A percentile compares a stretch with the other conserved stretches of the same genome.
Evolutionary conservation across 345 rosid species (phyloP).

Genomic region (Melaleuca alternifolia): DNA sequence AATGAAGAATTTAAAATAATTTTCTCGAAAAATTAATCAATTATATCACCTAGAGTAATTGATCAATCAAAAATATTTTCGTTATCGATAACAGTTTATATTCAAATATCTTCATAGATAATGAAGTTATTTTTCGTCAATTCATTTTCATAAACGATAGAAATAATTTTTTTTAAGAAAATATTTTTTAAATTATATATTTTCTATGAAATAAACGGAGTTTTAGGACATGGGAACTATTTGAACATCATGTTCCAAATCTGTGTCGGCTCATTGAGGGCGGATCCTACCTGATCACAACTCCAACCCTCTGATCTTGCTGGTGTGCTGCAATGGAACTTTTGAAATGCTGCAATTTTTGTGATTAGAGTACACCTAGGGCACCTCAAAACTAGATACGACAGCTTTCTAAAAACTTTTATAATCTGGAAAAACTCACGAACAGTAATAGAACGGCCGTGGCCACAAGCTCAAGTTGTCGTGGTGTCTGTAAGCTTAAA

Average conservation of each 20-base stretch:
- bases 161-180: too few species aligned
- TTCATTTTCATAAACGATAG: too few species aligned
- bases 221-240: background rate
- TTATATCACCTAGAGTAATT: too few species aligned
- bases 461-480: background rate
- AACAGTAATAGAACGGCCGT: background rate
- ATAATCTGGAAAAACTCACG: background rate
- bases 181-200: too few species aligned
- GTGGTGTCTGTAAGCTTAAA: background rate
- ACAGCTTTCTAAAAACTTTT: background rate
- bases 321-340: background rate
- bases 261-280: background rate
- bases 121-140: too few species aligned
- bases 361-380: background rate
- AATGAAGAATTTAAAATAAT: too few species aligned
- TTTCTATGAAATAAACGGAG: too few species aligned
- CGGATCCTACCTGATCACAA: background rate
- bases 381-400: background rate
- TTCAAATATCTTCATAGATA: too few species aligned
- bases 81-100: too few species aligned
- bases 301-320: background rate
- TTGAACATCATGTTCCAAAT: background rate
- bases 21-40: too few species aligned
- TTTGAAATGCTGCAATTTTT: background rate
- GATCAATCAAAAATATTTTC: too few species aligned